Percentiles rank a stretch among this genome's conserved stretches.
Conservation (phyloP, 805 yeast species). For the Debaryomyces castellii region DNA sequence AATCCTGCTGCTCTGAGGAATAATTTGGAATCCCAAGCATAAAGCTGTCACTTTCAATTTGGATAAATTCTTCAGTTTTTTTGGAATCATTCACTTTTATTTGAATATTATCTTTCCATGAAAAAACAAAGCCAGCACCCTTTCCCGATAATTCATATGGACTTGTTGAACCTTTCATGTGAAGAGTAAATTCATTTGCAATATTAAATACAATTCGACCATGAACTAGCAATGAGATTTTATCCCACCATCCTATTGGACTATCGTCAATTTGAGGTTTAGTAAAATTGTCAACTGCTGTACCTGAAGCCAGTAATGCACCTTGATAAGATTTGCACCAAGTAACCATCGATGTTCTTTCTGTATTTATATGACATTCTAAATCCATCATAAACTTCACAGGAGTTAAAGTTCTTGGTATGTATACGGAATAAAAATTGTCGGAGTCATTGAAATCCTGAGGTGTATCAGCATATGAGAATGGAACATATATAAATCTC, state of each 20-base stretch:
- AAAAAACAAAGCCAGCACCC: conserved; percentile 63
- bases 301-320: conserved; percentile 50
- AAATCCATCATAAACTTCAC: conserved; percentile 56
- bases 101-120: conserved; percentile 58
- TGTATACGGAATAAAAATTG: conserved; percentile 55
- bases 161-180: conserved; percentile 58
- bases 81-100: conserved; percentile 52
- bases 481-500: conserved; percentile 54
- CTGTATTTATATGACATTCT: conserved; percentile 44
- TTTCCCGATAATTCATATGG: conserved; percentile 60
- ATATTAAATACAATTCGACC: conserved; percentile 51
- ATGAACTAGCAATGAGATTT: conserved; percentile 53
- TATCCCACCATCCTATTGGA: conserved; percentile 52
- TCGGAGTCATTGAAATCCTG: conserved; percentile 30
- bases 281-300: conserved; percentile 44
- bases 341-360: conserved; percentile 49
- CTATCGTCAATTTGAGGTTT: conserved; percentile 45
- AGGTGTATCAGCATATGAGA: conserved; percentile 49
- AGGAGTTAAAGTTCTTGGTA: conserved; percentile 64
- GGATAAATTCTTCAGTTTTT: conserved; percentile 49
- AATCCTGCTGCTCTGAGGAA: conserved; percentile 29
- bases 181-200: conserved; percentile 54
- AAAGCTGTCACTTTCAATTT: conserved; percentile 56
- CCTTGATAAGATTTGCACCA: conserved; percentile 69
- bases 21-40: conserved; percentile 57